Percentiles rank a stretch among this genome's conserved stretches.
phyloP scores from a whole-genome alignment of 1,284 basidiomycete species.

The Boletellus deceptivus region DNA sequence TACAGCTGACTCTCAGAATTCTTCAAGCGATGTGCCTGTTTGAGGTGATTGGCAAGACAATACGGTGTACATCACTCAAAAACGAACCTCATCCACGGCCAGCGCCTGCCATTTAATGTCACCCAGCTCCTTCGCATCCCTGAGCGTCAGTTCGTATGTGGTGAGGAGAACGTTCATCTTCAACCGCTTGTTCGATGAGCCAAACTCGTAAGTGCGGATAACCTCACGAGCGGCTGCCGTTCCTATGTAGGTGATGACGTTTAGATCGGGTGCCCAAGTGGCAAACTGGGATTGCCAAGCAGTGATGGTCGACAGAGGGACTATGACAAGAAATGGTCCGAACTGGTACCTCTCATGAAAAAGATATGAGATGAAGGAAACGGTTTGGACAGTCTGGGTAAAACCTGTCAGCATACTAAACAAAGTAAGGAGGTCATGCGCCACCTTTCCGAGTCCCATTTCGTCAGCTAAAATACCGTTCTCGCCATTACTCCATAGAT shows the following conservation, averaged over 20 bases:
- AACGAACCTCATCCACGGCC: slow-evolving; percentile 88
- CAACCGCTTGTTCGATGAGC: slow-evolving; percentile 79
- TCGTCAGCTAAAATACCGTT: slow-evolving; percentile 99
- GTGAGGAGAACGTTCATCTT: slow-evolving; percentile 98
- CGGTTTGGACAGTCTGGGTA: slow-evolving; percentile 88
- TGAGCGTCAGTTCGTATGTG: slow-evolving; percentile 95
- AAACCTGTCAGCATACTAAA: slow-evolving; percentile 13
- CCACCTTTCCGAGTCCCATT: slow-evolving; percentile 97
- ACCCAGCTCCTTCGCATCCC: slow-evolving; percentile 86
- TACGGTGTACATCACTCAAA: neutral
- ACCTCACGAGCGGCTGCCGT: slow-evolving; percentile 86
- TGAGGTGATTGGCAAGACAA: slow-evolving; percentile 8
- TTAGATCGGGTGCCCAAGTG: slow-evolving; percentile 95
- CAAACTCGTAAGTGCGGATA: slow-evolving; percentile 93
- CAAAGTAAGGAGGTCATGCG: neutral
- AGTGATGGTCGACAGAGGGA: slow-evolving; percentile 96
- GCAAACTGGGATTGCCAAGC: slow-evolving; percentile 98
- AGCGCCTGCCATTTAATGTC: slow-evolving; percentile 98
- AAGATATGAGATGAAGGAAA: slow-evolving; percentile 93
- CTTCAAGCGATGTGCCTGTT: slow-evolving; percentile 93
- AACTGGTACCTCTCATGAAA: slow-evolving; percentile 93
- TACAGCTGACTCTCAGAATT: slow-evolving; percentile 98
- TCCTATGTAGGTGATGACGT: slow-evolving; percentile 97
- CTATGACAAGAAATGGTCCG: slow-evolving; percentile 97
- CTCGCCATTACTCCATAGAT: slow-evolving; percentile 91